These are phyloP conservation scores for Combretum micranthum DNA, from an alignment of 345 rosid genomes.

Conservation along the genomic window DNA sequence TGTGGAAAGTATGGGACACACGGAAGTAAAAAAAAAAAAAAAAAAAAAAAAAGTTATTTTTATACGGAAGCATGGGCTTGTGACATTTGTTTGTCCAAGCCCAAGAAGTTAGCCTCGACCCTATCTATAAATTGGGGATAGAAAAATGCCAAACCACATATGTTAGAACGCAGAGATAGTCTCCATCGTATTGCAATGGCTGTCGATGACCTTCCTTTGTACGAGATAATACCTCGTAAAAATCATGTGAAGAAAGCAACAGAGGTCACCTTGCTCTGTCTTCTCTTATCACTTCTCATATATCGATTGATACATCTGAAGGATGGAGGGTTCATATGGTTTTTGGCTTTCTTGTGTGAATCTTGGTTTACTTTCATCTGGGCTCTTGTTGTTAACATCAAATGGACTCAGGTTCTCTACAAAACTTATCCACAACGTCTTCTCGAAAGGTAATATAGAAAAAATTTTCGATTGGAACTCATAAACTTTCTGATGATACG, in stretches of 20 bases:
- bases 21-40: no score
- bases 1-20: no score
- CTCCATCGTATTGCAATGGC: neutral
- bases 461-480: no score
- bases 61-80: no score
- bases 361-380: constrained; percentile 48
- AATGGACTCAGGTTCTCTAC: constrained; percentile 52
- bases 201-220: constrained; percentile 14
- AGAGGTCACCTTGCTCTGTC: constrained; percentile 24
- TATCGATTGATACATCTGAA: constrained; percentile 28
- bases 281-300: constrained; percentile 25
- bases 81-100: no score
- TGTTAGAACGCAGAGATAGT: no score
- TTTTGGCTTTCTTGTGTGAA: constrained; percentile 60
- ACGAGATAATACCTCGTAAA: constrained; percentile 18
- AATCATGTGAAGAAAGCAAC: constrained; percentile 21
- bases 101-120: no score
- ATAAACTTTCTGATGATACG: neutral
- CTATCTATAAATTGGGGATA: no score
- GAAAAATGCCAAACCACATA: no score
- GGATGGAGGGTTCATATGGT: constrained; percentile 42
- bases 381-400: constrained; percentile 30
- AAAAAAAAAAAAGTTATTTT: no score
- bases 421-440: constrained; percentile 43
- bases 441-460: constrained; percentile 20